These are phyloP conservation scores for Actinomucor elegans DNA, from an alignment of 371 early-diverging fungal genomes.

Conservation along the genomic window DNA sequence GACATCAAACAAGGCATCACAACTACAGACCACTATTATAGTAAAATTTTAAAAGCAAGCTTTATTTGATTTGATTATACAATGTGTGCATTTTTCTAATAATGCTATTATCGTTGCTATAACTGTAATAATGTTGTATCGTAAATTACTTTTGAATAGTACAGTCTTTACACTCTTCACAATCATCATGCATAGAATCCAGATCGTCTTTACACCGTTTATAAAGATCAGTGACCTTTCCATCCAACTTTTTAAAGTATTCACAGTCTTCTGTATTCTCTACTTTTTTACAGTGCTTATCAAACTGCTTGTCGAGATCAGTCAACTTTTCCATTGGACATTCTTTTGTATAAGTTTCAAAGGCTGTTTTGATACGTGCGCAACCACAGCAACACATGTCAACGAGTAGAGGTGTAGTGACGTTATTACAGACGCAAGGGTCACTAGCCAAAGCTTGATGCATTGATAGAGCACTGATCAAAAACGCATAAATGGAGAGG, in stretches of 20 bases:
- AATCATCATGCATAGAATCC: conserved; percentile 13
- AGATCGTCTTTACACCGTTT: conserved; percentile 8
- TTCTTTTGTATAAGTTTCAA: neutral
- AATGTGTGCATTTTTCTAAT: too few species aligned
- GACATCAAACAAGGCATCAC: too few species aligned
- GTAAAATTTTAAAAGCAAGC: too few species aligned
- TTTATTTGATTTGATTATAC: too few species aligned
- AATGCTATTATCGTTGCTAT: too few species aligned
- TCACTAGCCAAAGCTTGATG: neutral
- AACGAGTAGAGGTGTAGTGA: neutral
- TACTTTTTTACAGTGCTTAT: neutral
- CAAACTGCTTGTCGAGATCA: neutral
- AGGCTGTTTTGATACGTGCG: neutral
- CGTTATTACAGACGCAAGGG: neutral
- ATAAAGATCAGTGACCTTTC: conserved; percentile 1
- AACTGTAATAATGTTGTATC: too few species aligned
- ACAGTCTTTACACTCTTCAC: conserved; percentile 8
- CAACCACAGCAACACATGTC: conserved; percentile 1
- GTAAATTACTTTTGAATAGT: too few species aligned
- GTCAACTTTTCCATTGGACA: neutral
- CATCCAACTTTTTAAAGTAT: conserved; percentile 7
- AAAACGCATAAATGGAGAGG: neutral
- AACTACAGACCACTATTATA: too few species aligned
- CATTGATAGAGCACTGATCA: neutral
- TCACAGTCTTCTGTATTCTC: conserved; percentile 19